phyloP scores from a whole-genome alignment of 371 early-diverging fungal genomes.

The Apophysomyces ossiformis region DNA sequence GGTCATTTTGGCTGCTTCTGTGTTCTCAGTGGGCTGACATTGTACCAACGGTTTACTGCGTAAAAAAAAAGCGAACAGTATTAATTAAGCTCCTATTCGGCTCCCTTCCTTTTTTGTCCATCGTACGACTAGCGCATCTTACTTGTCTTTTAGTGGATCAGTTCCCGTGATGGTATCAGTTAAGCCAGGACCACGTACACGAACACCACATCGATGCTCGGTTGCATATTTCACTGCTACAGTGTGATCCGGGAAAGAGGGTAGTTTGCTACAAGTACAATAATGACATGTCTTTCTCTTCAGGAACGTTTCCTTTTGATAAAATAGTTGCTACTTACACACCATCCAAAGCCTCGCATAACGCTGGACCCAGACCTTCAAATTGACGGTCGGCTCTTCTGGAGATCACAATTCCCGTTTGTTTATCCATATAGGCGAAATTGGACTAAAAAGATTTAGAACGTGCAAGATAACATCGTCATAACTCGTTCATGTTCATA shows the following conservation, averaged over 20 bases:
- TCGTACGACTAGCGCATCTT: not conserved
- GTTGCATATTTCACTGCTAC: slow-evolving; percentile 49
- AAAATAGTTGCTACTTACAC: slow-evolving; percentile 29
- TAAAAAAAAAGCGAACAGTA: not conserved
- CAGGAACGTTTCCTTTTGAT: too few relatives aligned
- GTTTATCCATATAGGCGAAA: slow-evolving; percentile 53
- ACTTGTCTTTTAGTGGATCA: slow-evolving; percentile 60
- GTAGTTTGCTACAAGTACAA: slow-evolving; percentile 30
- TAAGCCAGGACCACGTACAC: slow-evolving; percentile 53
- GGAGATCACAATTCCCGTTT: slow-evolving; percentile 39
- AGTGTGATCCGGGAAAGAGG: slow-evolving; percentile 48
- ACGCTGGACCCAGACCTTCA: slow-evolving; percentile 46
- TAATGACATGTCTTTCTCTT: too few relatives aligned
- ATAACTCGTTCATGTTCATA: too few relatives aligned
- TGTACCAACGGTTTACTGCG: slow-evolving; percentile 38
- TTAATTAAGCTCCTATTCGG: not conserved
- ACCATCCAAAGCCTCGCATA: slow-evolving; percentile 49
- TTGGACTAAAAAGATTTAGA: slow-evolving; percentile 37
- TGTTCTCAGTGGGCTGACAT: slow-evolving; percentile 42
- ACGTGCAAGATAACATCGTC: too few relatives aligned
- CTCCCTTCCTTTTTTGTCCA: too few relatives aligned
- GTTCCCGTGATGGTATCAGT: slow-evolving; percentile 57
- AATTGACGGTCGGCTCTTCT: slow-evolving; percentile 60
- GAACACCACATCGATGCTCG: slow-evolving; percentile 53
- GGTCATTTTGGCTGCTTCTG: slow-evolving; percentile 44